phyloP scores from a whole-genome alignment of 2,329 filamentous ascomycete species.

The Cordyceps cicadae region DNA sequence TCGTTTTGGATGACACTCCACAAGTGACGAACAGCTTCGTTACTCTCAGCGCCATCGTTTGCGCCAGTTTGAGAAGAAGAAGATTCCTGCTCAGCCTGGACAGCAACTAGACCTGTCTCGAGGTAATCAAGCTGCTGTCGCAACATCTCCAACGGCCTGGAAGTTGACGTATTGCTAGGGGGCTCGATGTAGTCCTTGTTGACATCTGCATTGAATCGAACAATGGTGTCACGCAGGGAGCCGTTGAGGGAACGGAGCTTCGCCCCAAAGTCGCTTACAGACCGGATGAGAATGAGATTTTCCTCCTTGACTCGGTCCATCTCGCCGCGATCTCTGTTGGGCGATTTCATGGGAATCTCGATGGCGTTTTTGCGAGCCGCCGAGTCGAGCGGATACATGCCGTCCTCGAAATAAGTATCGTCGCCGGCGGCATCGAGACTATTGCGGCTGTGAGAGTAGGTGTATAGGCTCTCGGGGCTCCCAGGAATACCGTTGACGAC shows the following conservation, averaged over 20 bases:
- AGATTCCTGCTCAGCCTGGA: conserved; percentile 50
- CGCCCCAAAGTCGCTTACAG: conserved; percentile 53
- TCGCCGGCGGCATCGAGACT: conserved; percentile 48
- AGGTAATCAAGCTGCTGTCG: conserved; percentile 61
- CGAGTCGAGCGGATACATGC: conserved; percentile 59
- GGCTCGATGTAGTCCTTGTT: conserved; percentile 38
- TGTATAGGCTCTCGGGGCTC: conserved; percentile 70
- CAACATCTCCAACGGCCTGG: conserved; percentile 39
- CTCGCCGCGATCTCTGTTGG: conserved; percentile 35
- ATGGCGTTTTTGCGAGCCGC: conserved; percentile 34
- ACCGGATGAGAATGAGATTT: conserved; percentile 25
- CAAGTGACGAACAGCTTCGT: conserved; percentile 42
- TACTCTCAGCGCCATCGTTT: conserved; percentile 43
- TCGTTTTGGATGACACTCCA: conserved; percentile 48
- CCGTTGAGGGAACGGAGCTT: conserved; percentile 61
- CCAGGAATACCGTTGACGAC: conserved; percentile 55
- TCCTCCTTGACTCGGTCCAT: conserved; percentile 10
- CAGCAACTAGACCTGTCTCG: conserved; percentile 53
- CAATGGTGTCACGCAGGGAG: conserved; percentile 57
- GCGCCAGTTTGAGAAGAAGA: conserved; percentile 18
- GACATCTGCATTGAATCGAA: conserved; percentile 51
- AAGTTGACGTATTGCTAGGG: conserved; percentile 24
- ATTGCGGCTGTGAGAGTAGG: conserved; percentile 53
- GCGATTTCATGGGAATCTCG: conserved; percentile 52
- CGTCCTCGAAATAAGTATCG: conserved; percentile 67